Conservation (phyloP, 1,139 yeast species). For the Pichia norvegensis region DNA sequence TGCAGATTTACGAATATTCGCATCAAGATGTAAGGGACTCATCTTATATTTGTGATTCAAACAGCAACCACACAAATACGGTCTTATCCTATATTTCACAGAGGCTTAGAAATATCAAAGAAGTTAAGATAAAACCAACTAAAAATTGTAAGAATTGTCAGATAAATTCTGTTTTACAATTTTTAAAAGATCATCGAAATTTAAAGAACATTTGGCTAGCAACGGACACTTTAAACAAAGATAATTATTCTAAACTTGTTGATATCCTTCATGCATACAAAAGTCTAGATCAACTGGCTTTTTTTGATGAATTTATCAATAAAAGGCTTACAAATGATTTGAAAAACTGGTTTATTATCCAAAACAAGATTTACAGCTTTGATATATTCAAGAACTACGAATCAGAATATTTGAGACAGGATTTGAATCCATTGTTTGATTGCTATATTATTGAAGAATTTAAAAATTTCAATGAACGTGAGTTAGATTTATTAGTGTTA, state of each 20-base stretch:
- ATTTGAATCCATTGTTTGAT: constrained; percentile 13
- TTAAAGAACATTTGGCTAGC: constrained; percentile 16
- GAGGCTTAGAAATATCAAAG: constrained; percentile 13
- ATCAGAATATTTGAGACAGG: constrained; percentile 18
- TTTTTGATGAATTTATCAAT: constrained; percentile 21
- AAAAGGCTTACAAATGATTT: constrained; percentile 16
- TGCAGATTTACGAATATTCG: constrained; percentile 23
- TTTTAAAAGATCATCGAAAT: constrained; percentile 7
- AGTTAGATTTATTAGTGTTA: constrained; percentile 16
- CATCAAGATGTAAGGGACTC: constrained; percentile 20
- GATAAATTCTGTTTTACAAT: constrained; percentile 14
- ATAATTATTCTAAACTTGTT: constrained; percentile 10
- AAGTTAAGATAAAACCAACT: constrained; percentile 19
- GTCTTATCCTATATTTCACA: constrained; percentile 14
- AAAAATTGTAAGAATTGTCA: constrained; percentile 25
- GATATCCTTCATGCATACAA: constrained; percentile 5
- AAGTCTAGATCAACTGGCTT: constrained; percentile 12
- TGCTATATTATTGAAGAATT: constrained; percentile 17
- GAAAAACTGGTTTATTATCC: constrained; percentile 22
- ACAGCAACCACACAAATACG: constrained; percentile 5
- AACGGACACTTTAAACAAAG: constrained; percentile 15
- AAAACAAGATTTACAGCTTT: constrained; percentile 17
- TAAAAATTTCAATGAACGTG: constrained; percentile 15
- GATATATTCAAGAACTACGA: constrained; percentile 17
- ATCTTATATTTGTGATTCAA: background rate